These are phyloP conservation scores for Hordeum marinum DNA, from an alignment of 176 grass and related monocot species.

Conservation along the genomic window DNA sequence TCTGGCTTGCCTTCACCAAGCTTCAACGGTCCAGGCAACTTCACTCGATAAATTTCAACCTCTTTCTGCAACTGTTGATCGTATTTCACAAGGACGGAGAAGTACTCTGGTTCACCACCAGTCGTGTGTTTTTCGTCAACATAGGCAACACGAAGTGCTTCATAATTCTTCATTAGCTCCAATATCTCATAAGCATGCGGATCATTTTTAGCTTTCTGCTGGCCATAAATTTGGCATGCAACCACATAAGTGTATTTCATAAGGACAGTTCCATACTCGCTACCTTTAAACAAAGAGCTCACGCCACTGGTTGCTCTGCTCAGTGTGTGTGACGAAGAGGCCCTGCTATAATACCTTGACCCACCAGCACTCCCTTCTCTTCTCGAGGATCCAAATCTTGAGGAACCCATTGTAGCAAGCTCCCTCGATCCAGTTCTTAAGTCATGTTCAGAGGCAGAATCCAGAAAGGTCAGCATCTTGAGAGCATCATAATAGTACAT, in stretches of 20 bases:
- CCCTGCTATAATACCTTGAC: constrained; percentile 41
- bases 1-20: constrained; percentile 94
- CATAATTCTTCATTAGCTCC: constrained; percentile 91
- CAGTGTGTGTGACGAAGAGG: constrained; percentile 45
- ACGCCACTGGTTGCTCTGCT: constrained; percentile 70
- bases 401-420: constrained; percentile 52
- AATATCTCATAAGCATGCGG: constrained; percentile 75
- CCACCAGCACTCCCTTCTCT: constrained; percentile 33
- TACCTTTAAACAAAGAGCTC: constrained; percentile 81
- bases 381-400: constrained; percentile 45
- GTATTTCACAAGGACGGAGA: constrained; percentile 87
- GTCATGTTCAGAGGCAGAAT: constrained; percentile 90
- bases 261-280: constrained; percentile 78
- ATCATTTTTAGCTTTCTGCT: constrained; percentile 85
- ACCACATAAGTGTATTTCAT: constrained; percentile 99
- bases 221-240: constrained; percentile 93
- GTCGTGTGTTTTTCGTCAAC: constrained; percentile 60
- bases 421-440: constrained; percentile 62
- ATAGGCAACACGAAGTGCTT: constrained; percentile 90
- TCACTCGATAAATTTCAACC: constrained; percentile 87
- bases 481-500: constrained; percentile 99
- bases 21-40: constrained; percentile 73
- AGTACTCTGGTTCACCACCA: constrained; percentile 54
- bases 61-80: constrained; percentile 68
- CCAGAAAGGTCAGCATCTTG: constrained; percentile 89